Percentiles rank a stretch among this genome's conserved stretches.
phyloP scores from a whole-genome alignment of 148 eudicot genomes.

The Cornus controversa region DNA sequence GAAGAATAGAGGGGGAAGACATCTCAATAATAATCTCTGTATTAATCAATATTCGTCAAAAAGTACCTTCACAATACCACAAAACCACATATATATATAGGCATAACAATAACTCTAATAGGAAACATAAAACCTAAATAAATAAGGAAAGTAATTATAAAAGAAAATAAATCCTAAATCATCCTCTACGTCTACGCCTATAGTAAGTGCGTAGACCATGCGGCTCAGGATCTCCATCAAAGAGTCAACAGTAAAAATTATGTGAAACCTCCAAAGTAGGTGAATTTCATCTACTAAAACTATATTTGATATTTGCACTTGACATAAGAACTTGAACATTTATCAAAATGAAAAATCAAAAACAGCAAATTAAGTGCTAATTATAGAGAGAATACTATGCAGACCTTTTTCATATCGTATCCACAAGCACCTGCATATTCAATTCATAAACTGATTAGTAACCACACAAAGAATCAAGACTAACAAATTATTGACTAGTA shows the following conservation, averaged over 20 bases:
- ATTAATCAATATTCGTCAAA: too few relatives aligned
- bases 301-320: neutral
- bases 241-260: neutral
- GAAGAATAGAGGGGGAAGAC: too few relatives aligned
- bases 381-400: neutral
- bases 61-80: too few relatives aligned
- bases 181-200: too few relatives aligned
- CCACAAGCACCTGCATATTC: slow-evolving; percentile 36
- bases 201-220: too few relatives aligned
- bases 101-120: too few relatives aligned
- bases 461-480: neutral
- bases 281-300: neutral
- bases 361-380: neutral
- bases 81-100: too few relatives aligned
- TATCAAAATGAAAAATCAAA: neutral
- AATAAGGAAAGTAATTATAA: too few relatives aligned
- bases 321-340: neutral
- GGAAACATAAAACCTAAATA: too few relatives aligned
- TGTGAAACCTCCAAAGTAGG: neutral
- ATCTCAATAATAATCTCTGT: too few relatives aligned
- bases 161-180: too few relatives aligned
- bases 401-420: slow-evolving; percentile 44
- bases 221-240: too few relatives aligned
- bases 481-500: slow-evolving; percentile 12
- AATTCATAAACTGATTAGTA: slow-evolving; percentile 16